These are phyloP conservation scores for Entomortierella parvispora DNA, from an alignment of 192 early-diverging fungal genomes.

Conservation along the genomic window DNA sequence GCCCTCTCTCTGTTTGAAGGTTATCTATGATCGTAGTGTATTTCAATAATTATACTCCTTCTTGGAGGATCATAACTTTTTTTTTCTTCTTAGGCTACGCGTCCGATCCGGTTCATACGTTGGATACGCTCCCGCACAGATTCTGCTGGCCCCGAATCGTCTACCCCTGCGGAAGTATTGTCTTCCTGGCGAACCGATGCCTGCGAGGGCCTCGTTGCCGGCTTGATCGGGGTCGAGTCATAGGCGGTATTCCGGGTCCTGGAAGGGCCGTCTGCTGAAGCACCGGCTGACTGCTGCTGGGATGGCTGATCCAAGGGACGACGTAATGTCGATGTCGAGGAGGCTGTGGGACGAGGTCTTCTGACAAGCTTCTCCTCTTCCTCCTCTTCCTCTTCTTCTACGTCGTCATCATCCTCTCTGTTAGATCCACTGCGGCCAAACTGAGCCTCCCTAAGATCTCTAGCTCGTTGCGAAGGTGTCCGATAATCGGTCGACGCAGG, in stretches of 20 bases:
- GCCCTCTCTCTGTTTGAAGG: too few species aligned
- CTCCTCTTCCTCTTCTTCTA: constrained; percentile 13
- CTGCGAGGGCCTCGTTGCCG: too few species aligned
- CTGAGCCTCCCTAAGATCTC: neutral
- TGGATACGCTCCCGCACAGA: constrained; percentile 40
- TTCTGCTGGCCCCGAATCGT: constrained; percentile 9
- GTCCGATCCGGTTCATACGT: constrained; percentile 45
- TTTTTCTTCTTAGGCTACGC: constrained; percentile 1
- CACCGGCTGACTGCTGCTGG: neutral
- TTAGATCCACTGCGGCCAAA: too few species aligned
- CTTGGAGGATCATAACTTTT: too few species aligned
- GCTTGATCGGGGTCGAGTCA: too few species aligned
- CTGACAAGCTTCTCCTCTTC: constrained; percentile 41
- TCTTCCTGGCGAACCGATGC: too few species aligned
- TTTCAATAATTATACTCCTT: too few species aligned
- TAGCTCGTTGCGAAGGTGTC: too few species aligned
- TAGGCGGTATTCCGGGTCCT: too few species aligned
- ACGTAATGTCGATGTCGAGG: neutral
- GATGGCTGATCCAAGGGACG: neutral
- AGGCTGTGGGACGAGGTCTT: constrained; percentile 9
- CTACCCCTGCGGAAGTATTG: neutral
- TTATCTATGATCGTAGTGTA: too few species aligned
- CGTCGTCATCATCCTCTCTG: constrained; percentile 15
- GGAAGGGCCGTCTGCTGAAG: too few species aligned
- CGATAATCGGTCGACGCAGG: too few species aligned